phyloP scores from a whole-genome alignment of 2,329 filamentous ascomycete genomes.

The Fusarium sp. region DNA sequence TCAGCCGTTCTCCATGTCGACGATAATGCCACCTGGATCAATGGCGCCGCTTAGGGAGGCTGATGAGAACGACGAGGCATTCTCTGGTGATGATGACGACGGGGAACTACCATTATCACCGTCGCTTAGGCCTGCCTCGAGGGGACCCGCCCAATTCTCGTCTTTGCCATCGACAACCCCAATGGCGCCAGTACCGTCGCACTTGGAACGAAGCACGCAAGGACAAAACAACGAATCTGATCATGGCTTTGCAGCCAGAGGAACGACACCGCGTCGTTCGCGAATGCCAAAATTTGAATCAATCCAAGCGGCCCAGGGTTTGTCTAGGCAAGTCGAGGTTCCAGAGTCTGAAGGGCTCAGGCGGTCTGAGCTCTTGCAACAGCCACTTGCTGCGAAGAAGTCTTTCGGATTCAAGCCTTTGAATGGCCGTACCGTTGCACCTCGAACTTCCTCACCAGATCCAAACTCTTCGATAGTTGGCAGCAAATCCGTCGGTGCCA shows the following conservation, averaged over 20 bases:
- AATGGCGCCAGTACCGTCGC: slow-evolving; percentile 56
- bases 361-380: slow-evolving; percentile 3
- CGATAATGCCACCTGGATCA: slow-evolving; percentile 43
- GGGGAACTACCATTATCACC: slow-evolving; percentile 35
- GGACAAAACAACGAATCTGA: slow-evolving; percentile 30
- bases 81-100: slow-evolving; percentile 46
- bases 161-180: slow-evolving; percentile 58
- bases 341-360: slow-evolving; percentile 3
- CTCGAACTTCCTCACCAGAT: slow-evolving; percentile 25
- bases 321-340: slow-evolving; percentile 2
- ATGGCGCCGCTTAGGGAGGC: slow-evolving; percentile 51
- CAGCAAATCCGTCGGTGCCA: slow-evolving; percentile 41
- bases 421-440: slow-evolving; percentile 17
- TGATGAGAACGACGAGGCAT: slow-evolving; percentile 46
- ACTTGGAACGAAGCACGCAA: slow-evolving; percentile 55
- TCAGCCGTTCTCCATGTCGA: slow-evolving; percentile 53
- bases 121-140: slow-evolving; percentile 36
- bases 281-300: slow-evolving; percentile 16
- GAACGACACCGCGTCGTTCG: slow-evolving; percentile 2
- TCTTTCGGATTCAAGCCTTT: slow-evolving; percentile 22
- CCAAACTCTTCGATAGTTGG: slow-evolving; percentile 3
- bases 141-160: slow-evolving; percentile 35
- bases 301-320: neutral
- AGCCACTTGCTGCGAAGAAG: slow-evolving; percentile 17
- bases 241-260: neutral